Base-by-base conservation (phyloP, 2,329 filamentous ascomycete genomes). In the Dactylella cylindrospora region DNA sequence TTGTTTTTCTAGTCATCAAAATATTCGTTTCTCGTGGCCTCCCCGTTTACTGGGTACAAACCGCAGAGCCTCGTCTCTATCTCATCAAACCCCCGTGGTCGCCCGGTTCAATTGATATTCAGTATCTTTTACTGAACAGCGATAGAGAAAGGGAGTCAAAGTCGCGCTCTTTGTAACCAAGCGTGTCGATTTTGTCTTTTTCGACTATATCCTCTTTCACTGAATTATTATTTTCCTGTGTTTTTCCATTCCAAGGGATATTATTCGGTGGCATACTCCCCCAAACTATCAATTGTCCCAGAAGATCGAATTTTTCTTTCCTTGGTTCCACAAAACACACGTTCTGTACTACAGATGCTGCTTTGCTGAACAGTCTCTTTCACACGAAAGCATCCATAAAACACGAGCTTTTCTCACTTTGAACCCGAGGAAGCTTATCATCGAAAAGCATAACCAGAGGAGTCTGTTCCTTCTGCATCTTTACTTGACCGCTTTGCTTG, bases 51-150 rank as follows among this genome's bases (percentile, higher is more conserved):
- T 39, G 33, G 47, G 32, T 38, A 41, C 46, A 52, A 40, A 23
- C 41, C 39, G 47, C 46, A 40, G n/a, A n/a, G 41, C 36, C 55
- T 53, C 22, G 15, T 38, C 50, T 47, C 35, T 15, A 52, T 38
- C 15, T 31, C 25, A 47, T 61, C 47, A 32, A 53, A 52, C 55
- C 47, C 53, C 55, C 55, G 55, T 36, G 46, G 52, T 46, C 55
- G 55, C 47, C 47, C 55, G 55, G 55, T 47, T 52, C 55, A 41
- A 61, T 61, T 61, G 55, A 61, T 61, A 61, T 47, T 35, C 22
- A 35, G 6, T 25, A 40, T 28, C 12, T 26, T 28, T n/a, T 31
- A 19, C 7, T 39, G 23, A 50, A 40, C 19, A 44, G 13, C 23
- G 17, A 31, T 28, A 32, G 40, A 51, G 35, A 38, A 45, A 53